Conservation (phyloP, 257 asterid genomes). For the Phtheirospermum japonicum region DNA sequence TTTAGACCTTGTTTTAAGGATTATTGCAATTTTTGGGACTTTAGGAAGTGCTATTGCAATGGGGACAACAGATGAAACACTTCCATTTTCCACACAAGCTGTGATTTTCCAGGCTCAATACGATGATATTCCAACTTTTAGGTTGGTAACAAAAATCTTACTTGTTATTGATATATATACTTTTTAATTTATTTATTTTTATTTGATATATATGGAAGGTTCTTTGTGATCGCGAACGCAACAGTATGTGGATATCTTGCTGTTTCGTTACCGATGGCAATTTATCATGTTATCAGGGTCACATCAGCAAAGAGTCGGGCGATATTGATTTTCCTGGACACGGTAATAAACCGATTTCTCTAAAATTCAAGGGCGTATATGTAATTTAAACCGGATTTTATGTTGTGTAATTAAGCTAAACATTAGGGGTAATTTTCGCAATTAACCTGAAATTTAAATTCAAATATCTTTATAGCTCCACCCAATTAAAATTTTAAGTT, state of each 20-base stretch:
- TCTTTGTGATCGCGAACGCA: constrained; percentile 60
- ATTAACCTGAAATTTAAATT: neutral
- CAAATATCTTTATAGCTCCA: too few relatives aligned
- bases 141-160: constrained; percentile 32
- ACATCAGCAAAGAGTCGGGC: constrained; percentile 58
- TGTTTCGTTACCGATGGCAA: constrained; percentile 54
- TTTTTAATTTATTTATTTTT: neutral
- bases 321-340: constrained; percentile 50
- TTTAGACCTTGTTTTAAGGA: constrained; percentile 54
- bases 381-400: too few relatives aligned
- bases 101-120: constrained; percentile 61
- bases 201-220: constrained; percentile 34
- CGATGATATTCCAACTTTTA: constrained; percentile 60
- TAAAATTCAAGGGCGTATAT: neutral
- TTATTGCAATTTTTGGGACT: constrained; percentile 56
- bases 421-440: too few relatives aligned
- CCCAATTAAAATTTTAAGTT: too few relatives aligned
- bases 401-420: too few relatives aligned
- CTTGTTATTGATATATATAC: neutral
- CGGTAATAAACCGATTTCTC: constrained; percentile 37
- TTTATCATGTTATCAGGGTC: constrained; percentile 54
- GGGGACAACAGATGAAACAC: constrained; percentile 71
- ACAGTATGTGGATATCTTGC: constrained; percentile 64
- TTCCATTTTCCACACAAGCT: constrained; percentile 58
- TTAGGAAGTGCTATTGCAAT: constrained; percentile 68